Evolutionary conservation across 2,329 filamentous ascomycete species (phyloP).

Genomic region (Nigrospora osmanthi): DNA sequence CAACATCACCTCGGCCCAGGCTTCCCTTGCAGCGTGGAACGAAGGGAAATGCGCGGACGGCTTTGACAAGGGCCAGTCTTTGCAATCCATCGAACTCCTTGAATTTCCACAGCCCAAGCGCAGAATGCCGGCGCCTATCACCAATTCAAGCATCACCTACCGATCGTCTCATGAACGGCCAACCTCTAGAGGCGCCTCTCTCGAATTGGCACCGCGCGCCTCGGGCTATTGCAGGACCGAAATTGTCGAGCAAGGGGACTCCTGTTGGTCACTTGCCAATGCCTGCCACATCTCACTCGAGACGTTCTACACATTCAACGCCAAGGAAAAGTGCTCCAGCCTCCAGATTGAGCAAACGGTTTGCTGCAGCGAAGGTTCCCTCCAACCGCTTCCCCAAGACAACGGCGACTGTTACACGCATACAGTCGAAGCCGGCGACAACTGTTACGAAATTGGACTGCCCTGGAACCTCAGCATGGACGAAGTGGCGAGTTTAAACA

Average conservation of each 20-base stretch:
- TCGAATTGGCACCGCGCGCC: background rate
- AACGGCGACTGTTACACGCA: no score
- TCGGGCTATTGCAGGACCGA: background rate
- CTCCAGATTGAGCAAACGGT: no score
- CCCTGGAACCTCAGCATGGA: background rate
- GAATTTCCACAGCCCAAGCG: background rate
- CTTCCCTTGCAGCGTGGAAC: background rate
- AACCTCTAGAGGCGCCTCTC: background rate
- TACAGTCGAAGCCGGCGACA: background rate
- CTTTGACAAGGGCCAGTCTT: background rate
- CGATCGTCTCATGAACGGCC: background rate
- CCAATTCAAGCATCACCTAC: background rate
- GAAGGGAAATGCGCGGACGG: background rate
- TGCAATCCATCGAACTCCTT: background rate
- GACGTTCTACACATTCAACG: no score
- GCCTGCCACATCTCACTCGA: background rate
- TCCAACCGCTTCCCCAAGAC: no score
- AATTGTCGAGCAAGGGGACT: background rate
- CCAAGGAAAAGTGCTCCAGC: no score
- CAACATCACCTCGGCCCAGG: background rate
- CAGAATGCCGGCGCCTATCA: background rate
- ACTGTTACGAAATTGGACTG: background rate
- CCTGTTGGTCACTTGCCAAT: background rate
- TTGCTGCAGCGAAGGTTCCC: no score
- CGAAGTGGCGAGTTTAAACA: background rate